Evolutionary conservation across 179 eudicot species (phyloP).

Genomic region (Patellifolia procumbens): DNA sequence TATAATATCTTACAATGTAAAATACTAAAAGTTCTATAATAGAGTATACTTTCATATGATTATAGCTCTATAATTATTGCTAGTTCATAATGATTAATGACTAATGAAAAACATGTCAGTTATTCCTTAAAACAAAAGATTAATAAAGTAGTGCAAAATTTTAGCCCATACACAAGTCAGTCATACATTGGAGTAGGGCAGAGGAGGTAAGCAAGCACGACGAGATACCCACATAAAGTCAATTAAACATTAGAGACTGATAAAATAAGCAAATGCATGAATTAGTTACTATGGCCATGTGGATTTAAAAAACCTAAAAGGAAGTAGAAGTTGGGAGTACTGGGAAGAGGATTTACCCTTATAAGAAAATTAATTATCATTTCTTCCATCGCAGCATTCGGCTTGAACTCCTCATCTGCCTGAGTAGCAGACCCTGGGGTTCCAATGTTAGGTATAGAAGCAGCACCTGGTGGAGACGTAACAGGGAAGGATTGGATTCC

Average conservation of each 20-base stretch:
- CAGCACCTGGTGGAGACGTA: constrained; percentile 92
- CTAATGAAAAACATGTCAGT: background rate
- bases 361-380: constrained; percentile 98
- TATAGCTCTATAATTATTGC: background rate
- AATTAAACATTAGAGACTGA: too few relatives aligned
- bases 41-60: background rate
- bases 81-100: background rate
- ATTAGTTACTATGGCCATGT: background rate
- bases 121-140: background rate
- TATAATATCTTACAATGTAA: background rate
- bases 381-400: constrained; percentile 99
- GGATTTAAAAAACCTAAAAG: background rate
- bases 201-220: too few relatives aligned
- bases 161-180: background rate
- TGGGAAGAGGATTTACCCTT: constrained; percentile 51
- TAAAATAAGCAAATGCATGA: background rate
- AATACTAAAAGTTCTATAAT: background rate
- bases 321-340: background rate
- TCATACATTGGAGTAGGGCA: background rate
- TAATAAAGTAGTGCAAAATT: background rate
- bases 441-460: constrained; percentile 85
- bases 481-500: constrained; percentile 87
- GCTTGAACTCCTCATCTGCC: constrained; percentile 98
- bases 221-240: too few relatives aligned
- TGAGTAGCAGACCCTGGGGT: constrained; percentile 91